Base-by-base conservation (phyloP, 331 rosid genomes). In the Phaseolus coccineus region DNA sequence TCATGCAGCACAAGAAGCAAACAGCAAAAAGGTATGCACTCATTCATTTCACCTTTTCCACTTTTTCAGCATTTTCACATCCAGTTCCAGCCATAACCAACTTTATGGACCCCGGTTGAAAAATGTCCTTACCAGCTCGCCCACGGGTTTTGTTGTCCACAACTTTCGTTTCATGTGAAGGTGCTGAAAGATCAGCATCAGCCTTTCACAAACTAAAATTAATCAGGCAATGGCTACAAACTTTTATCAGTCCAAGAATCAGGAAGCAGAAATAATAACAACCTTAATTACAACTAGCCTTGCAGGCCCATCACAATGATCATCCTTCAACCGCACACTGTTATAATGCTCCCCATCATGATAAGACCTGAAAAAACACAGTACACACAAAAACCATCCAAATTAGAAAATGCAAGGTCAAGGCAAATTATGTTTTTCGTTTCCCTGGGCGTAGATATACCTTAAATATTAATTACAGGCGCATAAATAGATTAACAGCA, bases 301-400 rank as follows among this genome's bases (percentile, higher is more conserved):
- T 42, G 94, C 93, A 68, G 96, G 90, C 33, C 97, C 94, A 84
- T 81, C 88, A 76, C 89, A 81, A 42, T 91, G 85, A 83, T 93
- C 97, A 84, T 88, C 92, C 88, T 88, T 90, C 77, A 71, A 72
- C 58, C 94, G 88, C 81, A 93, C 91, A 81, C 96, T 93, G 75
- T 93, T 90, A 65, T 93, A 93, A 86, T 93, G 97, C 81, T 93
- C 97, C 37, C 88, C 94, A 52, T 93, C 94, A 25, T 93, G 97
- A 84, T 93, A 90, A 71, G 94, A 93, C 73, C 96, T 93, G 85
- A 71, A 78, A 83, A 83, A 47, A 74, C 68, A 73, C 51, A 48
- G 80, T 44, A 57, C 53, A 77, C 46, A 57, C 50, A 63, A 35
- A 57, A 65, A 35, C 12, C 77, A 58, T 59, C 74, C 33, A 74